phyloP scores from a whole-genome alignment of 2,329 filamentous ascomycete genomes.

The Calonectria hawksworthii region DNA sequence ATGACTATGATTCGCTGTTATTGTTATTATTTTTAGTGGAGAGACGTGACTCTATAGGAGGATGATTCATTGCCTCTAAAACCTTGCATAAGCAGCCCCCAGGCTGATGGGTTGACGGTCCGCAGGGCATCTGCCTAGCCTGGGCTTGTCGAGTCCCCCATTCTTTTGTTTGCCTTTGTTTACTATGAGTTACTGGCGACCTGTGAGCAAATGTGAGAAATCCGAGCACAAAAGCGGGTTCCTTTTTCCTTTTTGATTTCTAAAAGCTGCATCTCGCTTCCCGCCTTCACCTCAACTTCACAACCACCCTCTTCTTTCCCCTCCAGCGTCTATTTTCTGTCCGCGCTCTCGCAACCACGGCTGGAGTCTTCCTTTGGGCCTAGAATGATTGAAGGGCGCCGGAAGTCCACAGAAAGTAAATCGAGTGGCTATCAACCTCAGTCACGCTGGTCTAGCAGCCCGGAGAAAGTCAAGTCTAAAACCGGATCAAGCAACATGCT shows the following conservation, averaged over 20 bases:
- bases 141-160: not conserved
- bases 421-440: not conserved
- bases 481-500: conserved; percentile 46
- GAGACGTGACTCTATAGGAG: not conserved
- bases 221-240: not conserved
- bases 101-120: not conserved
- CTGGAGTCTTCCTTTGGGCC: conserved; percentile 17
- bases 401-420: not conserved
- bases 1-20: not conserved
- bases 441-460: conserved; percentile 14
- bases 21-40: not conserved
- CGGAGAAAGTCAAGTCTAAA: not conserved
- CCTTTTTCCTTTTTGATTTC: not conserved
- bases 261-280: not conserved
- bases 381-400: conserved; percentile 16
- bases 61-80: conserved; percentile 4
- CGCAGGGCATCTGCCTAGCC: conserved; percentile 8
- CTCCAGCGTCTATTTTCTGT: not conserved
- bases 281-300: not conserved
- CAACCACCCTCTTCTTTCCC: not conserved
- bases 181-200: not conserved
- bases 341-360: not conserved
- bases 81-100: not conserved
- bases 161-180: conserved; percentile 14
- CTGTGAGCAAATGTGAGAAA: not conserved